phyloP scores from a whole-genome alignment of 1,284 basidiomycete genomes.

The Pseudozyma flocculosa region DNA sequence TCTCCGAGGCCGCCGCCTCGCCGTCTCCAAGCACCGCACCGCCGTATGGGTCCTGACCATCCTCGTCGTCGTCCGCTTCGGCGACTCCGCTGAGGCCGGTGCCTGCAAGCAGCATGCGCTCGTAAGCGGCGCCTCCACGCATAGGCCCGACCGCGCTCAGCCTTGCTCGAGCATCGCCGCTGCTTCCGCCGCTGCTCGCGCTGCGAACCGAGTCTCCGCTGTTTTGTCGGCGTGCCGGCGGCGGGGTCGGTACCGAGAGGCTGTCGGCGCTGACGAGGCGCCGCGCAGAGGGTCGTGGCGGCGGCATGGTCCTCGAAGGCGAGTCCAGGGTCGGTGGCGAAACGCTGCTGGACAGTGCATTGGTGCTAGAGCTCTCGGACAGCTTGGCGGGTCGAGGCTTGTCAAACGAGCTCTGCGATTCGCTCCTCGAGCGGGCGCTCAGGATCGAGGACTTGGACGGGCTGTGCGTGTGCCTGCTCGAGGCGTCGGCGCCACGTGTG shows the following conservation, averaged over 20 bases:
- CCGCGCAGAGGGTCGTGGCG: not conserved
- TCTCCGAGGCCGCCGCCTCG: slow-evolving; percentile 9
- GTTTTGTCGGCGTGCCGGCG: slow-evolving; percentile 10
- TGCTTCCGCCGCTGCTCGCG: slow-evolving; percentile 15
- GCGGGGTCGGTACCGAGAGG: not conserved
- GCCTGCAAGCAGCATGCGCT: slow-evolving; percentile 49
- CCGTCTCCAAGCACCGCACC: slow-evolving; percentile 29
- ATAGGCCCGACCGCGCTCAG: slow-evolving; percentile 48
- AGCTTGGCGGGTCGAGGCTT: no score
- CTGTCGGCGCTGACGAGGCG: not conserved
- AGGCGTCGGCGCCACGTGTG: not conserved
- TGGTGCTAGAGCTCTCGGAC: no score
- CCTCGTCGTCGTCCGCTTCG: slow-evolving; percentile 45
- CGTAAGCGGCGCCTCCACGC: slow-evolving; percentile 48
- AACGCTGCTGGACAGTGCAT: no score
- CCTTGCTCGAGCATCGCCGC: slow-evolving; percentile 42
- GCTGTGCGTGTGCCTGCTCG: not conserved
- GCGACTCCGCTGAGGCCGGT: slow-evolving; percentile 40
- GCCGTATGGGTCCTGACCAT: slow-evolving; percentile 37
- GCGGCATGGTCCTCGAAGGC: not conserved
- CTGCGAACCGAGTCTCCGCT: slow-evolving; percentile 18
- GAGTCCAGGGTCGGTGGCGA: no score
- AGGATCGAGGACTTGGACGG: not conserved
- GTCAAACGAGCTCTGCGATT: not conserved
- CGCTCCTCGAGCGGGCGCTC: not conserved